A percentile compares a stretch with the other conserved stretches of the same genome.
These are phyloP conservation scores for Jasminum sambac DNA, from an alignment of 257 asterid genomes.

Conservation along the genomic window DNA sequence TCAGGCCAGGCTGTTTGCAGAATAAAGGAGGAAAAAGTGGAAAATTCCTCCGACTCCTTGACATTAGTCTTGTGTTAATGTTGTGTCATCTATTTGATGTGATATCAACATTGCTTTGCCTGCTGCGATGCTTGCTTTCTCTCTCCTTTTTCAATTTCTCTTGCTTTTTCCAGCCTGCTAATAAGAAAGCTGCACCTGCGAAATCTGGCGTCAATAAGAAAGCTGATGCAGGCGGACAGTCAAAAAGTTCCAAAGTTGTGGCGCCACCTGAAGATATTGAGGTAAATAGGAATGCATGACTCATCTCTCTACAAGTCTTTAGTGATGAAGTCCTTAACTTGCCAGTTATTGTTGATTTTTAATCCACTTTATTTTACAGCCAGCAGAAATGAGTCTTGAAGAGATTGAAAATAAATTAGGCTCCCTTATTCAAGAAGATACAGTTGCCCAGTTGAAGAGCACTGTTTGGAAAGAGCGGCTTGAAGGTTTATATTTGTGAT, in stretches of 20 bases:
- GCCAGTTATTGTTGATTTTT: slow-evolving; percentile 1
- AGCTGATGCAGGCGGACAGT: slow-evolving; percentile 69
- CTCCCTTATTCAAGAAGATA: slow-evolving; percentile 77
- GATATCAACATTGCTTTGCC: slow-evolving; percentile 7
- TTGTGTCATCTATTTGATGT: neutral
- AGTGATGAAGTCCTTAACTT: slow-evolving; percentile 17
- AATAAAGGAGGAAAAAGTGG: neutral
- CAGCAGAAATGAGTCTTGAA: slow-evolving; percentile 93
- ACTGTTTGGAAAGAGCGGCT: slow-evolving; percentile 98
- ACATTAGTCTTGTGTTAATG: neutral
- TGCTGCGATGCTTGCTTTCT: slow-evolving; percentile 10
- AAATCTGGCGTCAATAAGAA: slow-evolving; percentile 68
- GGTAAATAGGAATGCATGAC: slow-evolving; percentile 37
- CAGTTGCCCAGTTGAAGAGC: slow-evolving; percentile 79
- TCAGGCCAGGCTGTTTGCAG: neutral
- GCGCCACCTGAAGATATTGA: slow-evolving; percentile 88
- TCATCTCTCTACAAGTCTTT: slow-evolving; percentile 13
- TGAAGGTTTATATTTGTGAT: slow-evolving; percentile 60
- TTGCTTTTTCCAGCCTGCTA: slow-evolving; percentile 60
- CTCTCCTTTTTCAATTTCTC: slow-evolving; percentile 16
- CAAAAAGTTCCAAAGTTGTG: slow-evolving; percentile 59
- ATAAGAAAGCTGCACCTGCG: slow-evolving; percentile 65
- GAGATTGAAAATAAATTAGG: slow-evolving; percentile 93
- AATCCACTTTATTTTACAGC: slow-evolving; percentile 50
- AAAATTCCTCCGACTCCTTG: neutral